These are phyloP conservation scores for Penicillium atrosanguineum DNA, from an alignment of 495 filamentous ascomycete species.

Conservation along the genomic window DNA sequence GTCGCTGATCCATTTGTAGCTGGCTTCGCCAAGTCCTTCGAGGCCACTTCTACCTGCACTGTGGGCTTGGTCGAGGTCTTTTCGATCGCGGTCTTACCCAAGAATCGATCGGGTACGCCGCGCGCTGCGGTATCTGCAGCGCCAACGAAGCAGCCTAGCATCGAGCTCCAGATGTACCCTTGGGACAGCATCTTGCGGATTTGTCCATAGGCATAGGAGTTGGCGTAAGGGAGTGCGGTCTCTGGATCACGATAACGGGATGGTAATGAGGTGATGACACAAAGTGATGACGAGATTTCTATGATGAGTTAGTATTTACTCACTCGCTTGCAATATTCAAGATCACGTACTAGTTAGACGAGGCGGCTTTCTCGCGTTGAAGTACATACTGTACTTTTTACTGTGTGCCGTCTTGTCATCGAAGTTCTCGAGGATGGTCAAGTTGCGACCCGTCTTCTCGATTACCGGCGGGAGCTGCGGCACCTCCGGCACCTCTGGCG, in stretches of 20 bases:
- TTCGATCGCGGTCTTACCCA: conserved; percentile 25
- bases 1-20: neutral
- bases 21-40: neutral
- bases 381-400: conserved; percentile 50
- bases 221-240: conserved; percentile 74
- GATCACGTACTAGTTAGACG: conserved; percentile 45
- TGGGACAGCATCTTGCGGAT: conserved; percentile 55
- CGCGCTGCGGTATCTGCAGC: conserved; percentile 55
- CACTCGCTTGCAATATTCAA: neutral
- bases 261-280: conserved; percentile 76
- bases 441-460: conserved; percentile 49
- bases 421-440: conserved; percentile 56
- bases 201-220: conserved; percentile 70
- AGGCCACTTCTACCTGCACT: neutral
- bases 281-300: conserved; percentile 56
- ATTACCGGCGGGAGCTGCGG: conserved; percentile 39
- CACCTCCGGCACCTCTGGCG: conserved; percentile 24
- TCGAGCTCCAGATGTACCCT: conserved; percentile 70
- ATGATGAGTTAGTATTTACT: neutral
- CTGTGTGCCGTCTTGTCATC: conserved; percentile 51
- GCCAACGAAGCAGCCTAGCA: conserved; percentile 76
- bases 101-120: conserved; percentile 68
- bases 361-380: conserved; percentile 51
- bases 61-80: neutral
- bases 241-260: conserved; percentile 74